Percentiles rank a stretch among this genome's conserved stretches.
Conservation (phyloP, 2,329 filamentous ascomycete genomes). For the Xylaria hypoxylon region DNA sequence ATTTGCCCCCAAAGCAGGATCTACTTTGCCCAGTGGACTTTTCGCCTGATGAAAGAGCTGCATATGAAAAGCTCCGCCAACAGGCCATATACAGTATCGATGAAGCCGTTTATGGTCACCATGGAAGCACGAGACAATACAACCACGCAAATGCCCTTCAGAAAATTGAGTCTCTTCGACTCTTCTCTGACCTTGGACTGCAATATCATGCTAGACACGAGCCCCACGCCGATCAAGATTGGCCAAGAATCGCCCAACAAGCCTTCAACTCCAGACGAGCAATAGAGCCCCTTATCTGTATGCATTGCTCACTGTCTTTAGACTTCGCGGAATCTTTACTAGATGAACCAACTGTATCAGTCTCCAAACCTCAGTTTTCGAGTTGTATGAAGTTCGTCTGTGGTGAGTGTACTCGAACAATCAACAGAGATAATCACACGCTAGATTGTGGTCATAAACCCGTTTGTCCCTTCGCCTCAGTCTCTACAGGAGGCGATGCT, state of each 20-base stretch:
- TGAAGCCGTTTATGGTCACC: conserved; percentile 47
- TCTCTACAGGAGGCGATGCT: conserved; percentile 42
- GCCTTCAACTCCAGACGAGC: conserved; percentile 52
- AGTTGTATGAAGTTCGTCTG: conserved; percentile 53
- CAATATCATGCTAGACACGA: conserved; percentile 53
- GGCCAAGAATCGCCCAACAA: conserved; percentile 49
- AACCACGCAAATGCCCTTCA: conserved; percentile 58
- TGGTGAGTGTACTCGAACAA: conserved; percentile 44
- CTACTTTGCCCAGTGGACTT: conserved; percentile 15
- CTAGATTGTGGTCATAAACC: conserved; percentile 46
- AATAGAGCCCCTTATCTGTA: conserved; percentile 46
- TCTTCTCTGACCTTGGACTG: conserved; percentile 60
- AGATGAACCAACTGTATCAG: conserved; percentile 21
- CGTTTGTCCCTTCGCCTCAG: conserved; percentile 40
- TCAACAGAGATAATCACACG: background rate
- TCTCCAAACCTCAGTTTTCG: conserved; percentile 45
- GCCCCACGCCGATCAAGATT: conserved; percentile 29
- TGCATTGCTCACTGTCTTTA: conserved; percentile 45
- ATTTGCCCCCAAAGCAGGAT: conserved; percentile 52
- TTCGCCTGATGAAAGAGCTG: background rate
- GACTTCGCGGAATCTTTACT: conserved; percentile 45
- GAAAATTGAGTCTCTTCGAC: conserved; percentile 58
- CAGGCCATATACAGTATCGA: conserved; percentile 45
- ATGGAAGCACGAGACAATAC: conserved; percentile 27
- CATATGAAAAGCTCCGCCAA: conserved; percentile 5